Percentiles rank a stretch among this genome's conserved stretches.
Conservation (phyloP, 345 rosid genomes). For the Melastoma malabathricum region DNA sequence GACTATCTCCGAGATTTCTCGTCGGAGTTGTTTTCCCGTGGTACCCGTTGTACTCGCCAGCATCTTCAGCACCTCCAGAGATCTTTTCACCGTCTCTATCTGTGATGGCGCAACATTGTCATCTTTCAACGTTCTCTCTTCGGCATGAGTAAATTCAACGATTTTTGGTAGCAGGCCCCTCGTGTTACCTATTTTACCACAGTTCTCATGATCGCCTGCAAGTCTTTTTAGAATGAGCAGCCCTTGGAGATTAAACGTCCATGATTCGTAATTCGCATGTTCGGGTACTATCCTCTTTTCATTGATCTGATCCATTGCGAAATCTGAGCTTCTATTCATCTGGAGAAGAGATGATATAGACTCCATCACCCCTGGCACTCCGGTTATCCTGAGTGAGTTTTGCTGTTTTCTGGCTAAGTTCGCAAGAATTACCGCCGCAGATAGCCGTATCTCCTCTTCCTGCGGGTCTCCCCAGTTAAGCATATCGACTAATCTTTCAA, state of each 20-base stretch:
- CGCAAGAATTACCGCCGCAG: constrained; percentile 58
- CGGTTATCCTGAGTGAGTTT: constrained; percentile 57
- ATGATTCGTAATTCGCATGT: constrained; percentile 33
- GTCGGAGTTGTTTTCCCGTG: constrained; percentile 59
- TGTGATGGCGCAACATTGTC: constrained; percentile 33
- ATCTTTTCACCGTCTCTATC: constrained; percentile 49
- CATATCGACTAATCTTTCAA: constrained; percentile 71
- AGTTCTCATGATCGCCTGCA: constrained; percentile 66
- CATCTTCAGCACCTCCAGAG: constrained; percentile 74
- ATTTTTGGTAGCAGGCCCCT: constrained; percentile 71
- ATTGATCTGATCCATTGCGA: constrained; percentile 41
- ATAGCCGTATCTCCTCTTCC: constrained; percentile 63
- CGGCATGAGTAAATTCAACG: constrained; percentile 56
- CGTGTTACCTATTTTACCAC: constrained; percentile 76
- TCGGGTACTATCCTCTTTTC: constrained; percentile 34
- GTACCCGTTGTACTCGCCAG: constrained; percentile 63
- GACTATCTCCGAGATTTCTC: constrained; percentile 78
- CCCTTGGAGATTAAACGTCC: constrained; percentile 59
- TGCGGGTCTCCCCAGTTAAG: constrained; percentile 69
- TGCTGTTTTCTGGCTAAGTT: constrained; percentile 56
- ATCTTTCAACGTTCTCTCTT: constrained; percentile 32
- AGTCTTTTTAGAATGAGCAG: constrained; percentile 62
- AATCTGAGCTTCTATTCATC: constrained; percentile 24
- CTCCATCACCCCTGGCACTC: constrained; percentile 76
- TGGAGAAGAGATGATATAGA: constrained; percentile 74